These are phyloP conservation scores for Cercospora sp. DNA, from an alignment of 2,329 filamentous ascomycete genomes.

Conservation along the genomic window DNA sequence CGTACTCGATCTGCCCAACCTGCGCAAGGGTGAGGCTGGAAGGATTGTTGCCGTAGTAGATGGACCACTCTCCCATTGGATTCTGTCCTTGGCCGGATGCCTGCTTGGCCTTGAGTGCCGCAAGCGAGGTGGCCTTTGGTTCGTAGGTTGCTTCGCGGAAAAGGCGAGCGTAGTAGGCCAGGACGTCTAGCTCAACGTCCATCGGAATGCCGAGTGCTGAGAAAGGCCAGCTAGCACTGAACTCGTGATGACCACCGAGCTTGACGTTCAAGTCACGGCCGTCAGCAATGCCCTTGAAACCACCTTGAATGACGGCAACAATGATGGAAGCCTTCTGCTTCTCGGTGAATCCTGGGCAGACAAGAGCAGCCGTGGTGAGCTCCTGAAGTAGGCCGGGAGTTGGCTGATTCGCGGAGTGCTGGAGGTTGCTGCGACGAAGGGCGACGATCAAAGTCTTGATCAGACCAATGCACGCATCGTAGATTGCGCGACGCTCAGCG, in stretches of 20 bases:
- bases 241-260: conserved; percentile 29
- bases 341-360: conserved; percentile 38
- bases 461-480: conserved; percentile 36
- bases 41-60: conserved; percentile 30
- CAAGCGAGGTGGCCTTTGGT: conserved; percentile 16
- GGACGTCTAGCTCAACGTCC: conserved; percentile 27
- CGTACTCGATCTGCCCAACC: conserved; percentile 33
- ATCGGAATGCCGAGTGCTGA: conserved; percentile 30
- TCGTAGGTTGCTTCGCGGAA: conserved; percentile 29
- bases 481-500: conserved; percentile 49
- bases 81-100: conserved; percentile 17
- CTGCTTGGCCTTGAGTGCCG: conserved; percentile 22
- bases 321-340: conserved; percentile 35
- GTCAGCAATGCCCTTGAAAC: conserved; percentile 27
- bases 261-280: conserved; percentile 28
- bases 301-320: conserved; percentile 18
- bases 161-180: conserved; percentile 34
- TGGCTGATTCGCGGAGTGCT: conserved; percentile 23
- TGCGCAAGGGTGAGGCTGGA: conserved; percentile 27
- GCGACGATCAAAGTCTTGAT: conserved; percentile 31
- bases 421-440: conserved; percentile 22
- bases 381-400: conserved; percentile 36
- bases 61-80: conserved; percentile 33
- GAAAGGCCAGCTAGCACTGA: conserved; percentile 36
- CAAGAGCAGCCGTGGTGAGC: conserved; percentile 35